Base-by-base conservation (phyloP, 2,329 filamentous ascomycete species). In the Ophidiomyces ophidiicola region DNA sequence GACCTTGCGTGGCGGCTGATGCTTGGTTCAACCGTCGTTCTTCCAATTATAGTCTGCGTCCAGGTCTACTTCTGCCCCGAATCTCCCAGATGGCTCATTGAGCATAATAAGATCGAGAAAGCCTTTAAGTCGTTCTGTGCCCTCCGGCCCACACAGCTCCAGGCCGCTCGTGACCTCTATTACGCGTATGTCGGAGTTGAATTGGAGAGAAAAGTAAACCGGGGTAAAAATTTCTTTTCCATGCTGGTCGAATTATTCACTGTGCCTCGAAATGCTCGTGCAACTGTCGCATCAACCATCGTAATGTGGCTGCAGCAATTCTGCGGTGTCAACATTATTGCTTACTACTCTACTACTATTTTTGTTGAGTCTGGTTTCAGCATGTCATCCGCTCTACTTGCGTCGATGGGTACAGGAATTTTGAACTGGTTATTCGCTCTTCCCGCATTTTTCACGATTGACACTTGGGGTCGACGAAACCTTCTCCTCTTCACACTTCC, bases 241-340 rank as follows among this genome's bases (percentile, higher is more conserved):
- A 68, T 69, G 49, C 50, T 78, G 47, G 60, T 65, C 44, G 75
- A 80, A 49, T 59, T 80, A 4, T 68, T 80, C 45, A 74, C 70
- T 0, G 55, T 80, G 24, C 72, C 73, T 1, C 69, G 78, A 20
- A 79, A 79, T 52, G 67, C 75, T 18, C 72, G 76, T 37, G 76
- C 71, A 62, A 64, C 56, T 61, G 24, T 72, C 51, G 69, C 57
- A 2, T 72, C 66, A 1, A 69, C 74, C 56, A 71, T 78, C 26
- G 72, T 78, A 41, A 80, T 80, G 76, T 78, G 77, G 46, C 68
- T 75, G 63, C 74, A 80, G 49, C 74, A 78, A 50, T 62, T 60
- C 48, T 44, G 46, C 41, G 62, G 61, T 3, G 61, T 73, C 28
- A 75, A 75, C 31, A 66, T 73, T 10, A 73, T 76, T 24, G 71